These are phyloP conservation scores for Achlya hypogyna DNA, from an alignment of 352 stramenopile species.

Conservation along the genomic window DNA sequence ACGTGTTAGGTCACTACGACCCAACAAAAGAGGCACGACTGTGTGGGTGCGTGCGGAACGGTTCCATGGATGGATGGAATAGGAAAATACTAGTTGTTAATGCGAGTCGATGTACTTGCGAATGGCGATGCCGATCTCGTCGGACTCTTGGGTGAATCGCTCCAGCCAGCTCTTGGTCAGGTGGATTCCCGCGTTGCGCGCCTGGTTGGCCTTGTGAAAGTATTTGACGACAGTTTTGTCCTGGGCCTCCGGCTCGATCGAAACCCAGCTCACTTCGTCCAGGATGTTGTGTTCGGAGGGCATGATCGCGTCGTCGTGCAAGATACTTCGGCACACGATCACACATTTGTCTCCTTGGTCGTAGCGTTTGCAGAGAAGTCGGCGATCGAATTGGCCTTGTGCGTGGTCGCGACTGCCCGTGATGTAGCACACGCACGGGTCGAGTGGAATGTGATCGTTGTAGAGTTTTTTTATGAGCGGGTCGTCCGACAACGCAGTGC, in stretches of 20 bases:
- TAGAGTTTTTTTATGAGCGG: background rate
- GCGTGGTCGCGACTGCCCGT: background rate
- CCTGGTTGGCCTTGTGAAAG: conserved; percentile 1
- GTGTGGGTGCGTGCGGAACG: too few species aligned
- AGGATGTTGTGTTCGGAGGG: background rate
- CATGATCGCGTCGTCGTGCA: background rate
- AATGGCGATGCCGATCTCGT: background rate
- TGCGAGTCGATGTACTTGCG: background rate
- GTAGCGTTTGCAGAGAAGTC: background rate
- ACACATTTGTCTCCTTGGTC: background rate
- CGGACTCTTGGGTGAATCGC: background rate
- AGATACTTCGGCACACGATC: background rate
- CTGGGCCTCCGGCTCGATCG: background rate
- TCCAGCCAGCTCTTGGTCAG: background rate
- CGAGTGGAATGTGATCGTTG: background rate
- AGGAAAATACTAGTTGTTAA: background rate
- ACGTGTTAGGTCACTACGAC: too few species aligned
- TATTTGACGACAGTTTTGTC: background rate
- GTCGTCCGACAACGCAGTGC: background rate
- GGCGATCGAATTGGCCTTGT: background rate
- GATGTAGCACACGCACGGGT: background rate
- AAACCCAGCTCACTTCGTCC: background rate
- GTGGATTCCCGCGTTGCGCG: background rate
- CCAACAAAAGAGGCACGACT: too few species aligned
- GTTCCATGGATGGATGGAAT: background rate